phyloP scores from a whole-genome alignment of 306 rosid genomes.

The Hippophae rhamnoides region DNA sequence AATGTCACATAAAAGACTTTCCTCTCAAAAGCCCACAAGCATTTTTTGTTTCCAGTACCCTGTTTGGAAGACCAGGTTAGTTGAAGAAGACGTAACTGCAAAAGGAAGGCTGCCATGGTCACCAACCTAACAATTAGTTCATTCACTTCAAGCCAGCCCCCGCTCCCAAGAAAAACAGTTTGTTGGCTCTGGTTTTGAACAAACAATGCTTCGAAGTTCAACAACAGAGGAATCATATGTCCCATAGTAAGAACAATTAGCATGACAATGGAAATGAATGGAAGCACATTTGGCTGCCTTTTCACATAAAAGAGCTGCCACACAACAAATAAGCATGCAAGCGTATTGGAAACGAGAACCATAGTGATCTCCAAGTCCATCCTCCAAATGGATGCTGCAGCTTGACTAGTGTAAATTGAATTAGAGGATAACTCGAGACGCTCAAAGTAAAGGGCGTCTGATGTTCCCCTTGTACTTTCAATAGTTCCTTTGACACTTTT shows the following conservation, averaged over 20 bases:
- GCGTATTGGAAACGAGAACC: slow-evolving; percentile 70
- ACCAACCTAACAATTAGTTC: slow-evolving; percentile 69
- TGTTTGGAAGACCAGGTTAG: slow-evolving; percentile 71
- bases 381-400: slow-evolving; percentile 64
- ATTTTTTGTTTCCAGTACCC: slow-evolving; percentile 27
- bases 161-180: slow-evolving; percentile 48
- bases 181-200: slow-evolving; percentile 33
- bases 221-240: slow-evolving; percentile 68
- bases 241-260: slow-evolving; percentile 58
- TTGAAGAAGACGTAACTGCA: slow-evolving; percentile 65
- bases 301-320: slow-evolving; percentile 72
- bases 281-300: slow-evolving; percentile 49
- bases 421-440: slow-evolving; percentile 42
- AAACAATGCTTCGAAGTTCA: slow-evolving; percentile 74
- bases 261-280: slow-evolving; percentile 60
- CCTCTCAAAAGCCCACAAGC: slow-evolving; percentile 55
- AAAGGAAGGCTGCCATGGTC: slow-evolving; percentile 71
- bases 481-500: slow-evolving; percentile 51
- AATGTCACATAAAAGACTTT: slow-evolving; percentile 48
- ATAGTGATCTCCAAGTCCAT: slow-evolving; percentile 69
- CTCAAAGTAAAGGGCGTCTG: slow-evolving; percentile 58
- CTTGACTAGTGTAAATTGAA: slow-evolving; percentile 48
- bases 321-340: slow-evolving; percentile 67
- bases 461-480: slow-evolving; percentile 51
- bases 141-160: slow-evolving; percentile 81